phyloP scores from a whole-genome alignment of 768 basidiomycete genomes.

The Trametes cingulata region DNA sequence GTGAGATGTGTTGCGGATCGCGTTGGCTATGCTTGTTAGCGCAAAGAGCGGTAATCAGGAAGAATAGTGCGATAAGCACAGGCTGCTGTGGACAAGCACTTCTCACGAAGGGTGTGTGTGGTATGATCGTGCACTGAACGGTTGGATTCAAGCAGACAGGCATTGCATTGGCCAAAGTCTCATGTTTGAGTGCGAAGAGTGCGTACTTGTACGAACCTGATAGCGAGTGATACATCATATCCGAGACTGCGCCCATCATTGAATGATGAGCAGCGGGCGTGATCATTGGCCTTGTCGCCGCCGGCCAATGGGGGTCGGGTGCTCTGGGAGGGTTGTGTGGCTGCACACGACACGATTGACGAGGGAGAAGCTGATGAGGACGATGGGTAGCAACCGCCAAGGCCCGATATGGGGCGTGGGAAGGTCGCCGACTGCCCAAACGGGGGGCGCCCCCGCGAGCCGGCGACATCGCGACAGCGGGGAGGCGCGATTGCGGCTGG shows the following conservation, averaged over 20 bases:
- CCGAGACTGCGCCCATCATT: constrained; percentile 6
- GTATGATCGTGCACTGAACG: too few species aligned
- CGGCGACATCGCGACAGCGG: constrained; percentile 3
- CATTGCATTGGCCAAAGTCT: not conserved
- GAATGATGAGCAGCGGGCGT: constrained; percentile 1
- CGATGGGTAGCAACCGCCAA: constrained; percentile 22
- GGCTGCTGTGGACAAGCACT: not conserved
- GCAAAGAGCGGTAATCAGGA: not conserved
- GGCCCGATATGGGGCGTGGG: not conserved
- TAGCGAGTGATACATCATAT: constrained; percentile 11
- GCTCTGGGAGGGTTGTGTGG: not conserved
- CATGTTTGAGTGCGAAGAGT: not conserved
- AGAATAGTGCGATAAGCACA: too few species aligned
- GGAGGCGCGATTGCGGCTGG: constrained; percentile 2
- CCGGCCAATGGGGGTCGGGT: not conserved
- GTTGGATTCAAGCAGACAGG: not conserved
- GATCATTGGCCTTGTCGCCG: not conserved
- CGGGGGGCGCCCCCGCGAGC: not conserved
- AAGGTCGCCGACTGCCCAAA: constrained; percentile 6
- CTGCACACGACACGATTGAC: constrained; percentile 19
- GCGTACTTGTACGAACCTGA: not conserved
- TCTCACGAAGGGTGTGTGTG: not conserved
- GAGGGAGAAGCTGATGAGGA: constrained; percentile 22
- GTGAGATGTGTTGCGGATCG: too few species aligned
- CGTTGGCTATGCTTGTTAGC: too few species aligned